phyloP scores from a whole-genome alignment of 306 rosid species.

The Oemleria cerasiformis region DNA sequence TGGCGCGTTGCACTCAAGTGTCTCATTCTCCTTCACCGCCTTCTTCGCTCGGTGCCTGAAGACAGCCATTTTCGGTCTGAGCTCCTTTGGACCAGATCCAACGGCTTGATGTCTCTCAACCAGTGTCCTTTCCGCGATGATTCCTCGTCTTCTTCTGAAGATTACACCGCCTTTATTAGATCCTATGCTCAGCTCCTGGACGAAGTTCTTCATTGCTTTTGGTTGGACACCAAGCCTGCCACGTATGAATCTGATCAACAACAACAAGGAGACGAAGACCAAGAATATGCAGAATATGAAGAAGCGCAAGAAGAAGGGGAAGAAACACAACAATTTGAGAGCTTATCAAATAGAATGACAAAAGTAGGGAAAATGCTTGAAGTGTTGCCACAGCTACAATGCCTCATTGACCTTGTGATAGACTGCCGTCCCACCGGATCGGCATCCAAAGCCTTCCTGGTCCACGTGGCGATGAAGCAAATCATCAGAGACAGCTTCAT shows the following conservation, averaged over 20 bases:
- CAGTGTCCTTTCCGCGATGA: conserved; percentile 54
- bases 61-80: conserved; percentile 37
- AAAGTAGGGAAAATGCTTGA: conserved; percentile 52
- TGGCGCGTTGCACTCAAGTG: conserved; percentile 90
- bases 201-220: conserved; percentile 48
- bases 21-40: conserved; percentile 71
- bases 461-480: conserved; percentile 51
- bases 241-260: not conserved
- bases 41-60: conserved; percentile 54
- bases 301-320: conserved; percentile 4
- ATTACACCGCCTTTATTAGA: conserved; percentile 44
- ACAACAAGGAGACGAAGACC: conserved; percentile 3
- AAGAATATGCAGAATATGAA: not conserved
- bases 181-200: conserved; percentile 61
- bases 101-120: conserved; percentile 52
- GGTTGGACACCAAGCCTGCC: conserved; percentile 20
- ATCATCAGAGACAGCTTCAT: conserved; percentile 56
- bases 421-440: conserved; percentile 52
- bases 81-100: conserved; percentile 50
- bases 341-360: conserved; percentile 38
- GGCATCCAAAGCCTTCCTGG: conserved; percentile 35
- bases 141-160: conserved; percentile 23
- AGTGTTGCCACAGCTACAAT: conserved; percentile 57
- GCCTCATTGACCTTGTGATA: conserved; percentile 58
- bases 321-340: not conserved